Base-by-base conservation (phyloP, 441 rosid genomes). In the Melastoma candidum region DNA sequence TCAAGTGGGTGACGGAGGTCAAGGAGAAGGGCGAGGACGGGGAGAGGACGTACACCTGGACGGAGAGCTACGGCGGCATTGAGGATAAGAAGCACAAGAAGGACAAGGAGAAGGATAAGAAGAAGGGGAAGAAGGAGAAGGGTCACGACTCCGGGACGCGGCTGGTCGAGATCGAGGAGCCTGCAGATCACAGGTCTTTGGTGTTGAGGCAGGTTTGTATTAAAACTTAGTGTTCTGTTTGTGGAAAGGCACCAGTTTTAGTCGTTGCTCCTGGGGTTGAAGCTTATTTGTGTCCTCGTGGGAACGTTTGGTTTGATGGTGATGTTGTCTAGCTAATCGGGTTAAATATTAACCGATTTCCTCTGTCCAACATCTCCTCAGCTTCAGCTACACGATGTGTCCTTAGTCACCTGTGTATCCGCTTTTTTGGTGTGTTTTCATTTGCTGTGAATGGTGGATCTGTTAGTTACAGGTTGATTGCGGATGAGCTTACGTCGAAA, bases 1-100 rank as follows among this genome's bases (percentile, higher is more conserved):
- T 79, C 51, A 83, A 76, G 59, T 86, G 95, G 93, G 72, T 75
- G 52, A 77, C 90, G 47, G 90, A 89, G 80, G 45, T 86, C 47
- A 84, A 86, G 70, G 79, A 77, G 2, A 80, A 81, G 63, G 84
- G 68, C 22, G 76, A 80, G 61, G 74, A 76, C 3, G 72, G 73
- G 41, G 52, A 67, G 24, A 65, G 83, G 53, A 81, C 79, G 43
- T 93, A 81, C 66, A 70, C 66, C 0, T 77, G 82, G 43, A 76
- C 75, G 67, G 75, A 85, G 24, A 77, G 81, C 1, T 66, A 65
- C 26, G 92, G 82, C 47, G 64, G 59, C 12, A 76, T 25, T 6
- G 72, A 36, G 54, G 77, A 76, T 56, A 70, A 75, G 45, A 71
- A 74, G 41, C 63, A 76, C 36, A 64, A 55, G 50, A 47, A 66